phyloP scores from a whole-genome alignment of 2,329 filamentous ascomycete species.

The Didymella sp. region DNA sequence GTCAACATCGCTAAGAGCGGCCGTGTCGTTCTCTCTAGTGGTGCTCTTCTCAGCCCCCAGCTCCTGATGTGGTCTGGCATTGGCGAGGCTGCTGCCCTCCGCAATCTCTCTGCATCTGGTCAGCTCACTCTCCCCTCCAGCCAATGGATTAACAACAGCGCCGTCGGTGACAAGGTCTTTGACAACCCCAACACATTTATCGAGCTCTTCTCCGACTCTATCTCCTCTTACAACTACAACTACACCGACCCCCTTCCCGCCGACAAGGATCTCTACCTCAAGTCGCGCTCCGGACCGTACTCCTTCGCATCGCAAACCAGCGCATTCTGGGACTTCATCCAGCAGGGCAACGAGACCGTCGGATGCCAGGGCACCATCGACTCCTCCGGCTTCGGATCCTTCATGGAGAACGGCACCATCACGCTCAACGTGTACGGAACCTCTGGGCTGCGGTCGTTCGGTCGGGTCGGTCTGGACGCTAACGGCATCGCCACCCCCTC shows the following conservation, averaged over 20 bases:
- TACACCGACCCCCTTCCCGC: slow-evolving; percentile 54
- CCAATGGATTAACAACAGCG: slow-evolving; percentile 59
- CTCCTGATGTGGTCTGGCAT: slow-evolving; percentile 52
- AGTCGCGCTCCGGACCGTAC: slow-evolving; percentile 59
- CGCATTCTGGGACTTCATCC: slow-evolving; percentile 60
- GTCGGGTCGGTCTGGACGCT: slow-evolving; percentile 56
- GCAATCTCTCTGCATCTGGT: slow-evolving; percentile 46
- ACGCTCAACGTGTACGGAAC: slow-evolving; percentile 66
- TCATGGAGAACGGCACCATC: slow-evolving; percentile 55
- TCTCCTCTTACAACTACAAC: slow-evolving; percentile 58
- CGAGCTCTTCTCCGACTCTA: slow-evolving; percentile 52
- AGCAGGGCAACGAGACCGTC: slow-evolving; percentile 53
- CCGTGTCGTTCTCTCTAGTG: slow-evolving; percentile 41
- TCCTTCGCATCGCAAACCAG: slow-evolving; percentile 61
- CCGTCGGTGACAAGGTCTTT: slow-evolving; percentile 60
- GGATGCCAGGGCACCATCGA: slow-evolving; percentile 63
- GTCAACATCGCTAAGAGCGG: slow-evolving; percentile 38
- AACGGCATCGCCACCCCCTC: slow-evolving; percentile 55
- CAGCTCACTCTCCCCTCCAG: slow-evolving; percentile 45
- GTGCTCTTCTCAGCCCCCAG: slow-evolving; percentile 48
- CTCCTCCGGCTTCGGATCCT: slow-evolving; percentile 55
- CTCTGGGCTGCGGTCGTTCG: slow-evolving; percentile 60
- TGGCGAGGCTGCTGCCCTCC: slow-evolving; percentile 36
- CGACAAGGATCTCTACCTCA: slow-evolving; percentile 58
- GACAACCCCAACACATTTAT: slow-evolving; percentile 65